These are phyloP conservation scores for Carallia brachiata DNA, from an alignment of 345 rosid genomes.

Conservation along the genomic window DNA sequence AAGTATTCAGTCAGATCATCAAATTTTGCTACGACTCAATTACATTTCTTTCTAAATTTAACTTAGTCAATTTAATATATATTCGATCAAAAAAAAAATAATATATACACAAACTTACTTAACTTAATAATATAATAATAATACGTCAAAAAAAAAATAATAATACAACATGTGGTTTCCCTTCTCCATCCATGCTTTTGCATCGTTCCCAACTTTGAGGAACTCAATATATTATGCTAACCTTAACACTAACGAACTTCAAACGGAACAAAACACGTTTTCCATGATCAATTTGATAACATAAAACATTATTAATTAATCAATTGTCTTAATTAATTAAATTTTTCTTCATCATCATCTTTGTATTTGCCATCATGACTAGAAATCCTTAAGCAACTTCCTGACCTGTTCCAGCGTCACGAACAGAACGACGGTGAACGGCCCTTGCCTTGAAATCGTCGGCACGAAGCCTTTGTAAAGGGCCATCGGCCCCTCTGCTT, in stretches of 20 bases:
- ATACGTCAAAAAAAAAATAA: too few relatives aligned
- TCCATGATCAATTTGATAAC: too few relatives aligned
- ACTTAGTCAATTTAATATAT: too few relatives aligned
- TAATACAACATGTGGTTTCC: neutral
- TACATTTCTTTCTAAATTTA: too few relatives aligned
- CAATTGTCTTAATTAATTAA: too few relatives aligned
- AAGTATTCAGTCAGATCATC: too few relatives aligned
- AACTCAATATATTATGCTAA: neutral
- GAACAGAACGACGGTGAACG: conserved; percentile 80
- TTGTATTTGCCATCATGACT: neutral
- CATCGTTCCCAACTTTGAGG: neutral
- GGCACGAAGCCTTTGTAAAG: conserved; percentile 84
- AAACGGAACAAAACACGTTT: too few relatives aligned
- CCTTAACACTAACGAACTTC: neutral
- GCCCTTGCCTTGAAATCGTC: conserved; percentile 79
- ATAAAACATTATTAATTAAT: too few relatives aligned
- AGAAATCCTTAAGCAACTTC: conserved; percentile 62
- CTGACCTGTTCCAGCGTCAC: conserved; percentile 81
- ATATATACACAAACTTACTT: too few relatives aligned
- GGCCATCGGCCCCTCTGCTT: conserved; percentile 74
- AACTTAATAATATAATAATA: too few relatives aligned
- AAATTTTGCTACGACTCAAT: neutral
- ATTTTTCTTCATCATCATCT: conserved; percentile 6
- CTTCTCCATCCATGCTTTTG: neutral
- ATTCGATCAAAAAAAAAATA: too few relatives aligned